Evolutionary conservation across 441 rosid species (phyloP), one percentile per base, ranked within the genome.

Genomic region (Biscutella laevigata): DNA sequence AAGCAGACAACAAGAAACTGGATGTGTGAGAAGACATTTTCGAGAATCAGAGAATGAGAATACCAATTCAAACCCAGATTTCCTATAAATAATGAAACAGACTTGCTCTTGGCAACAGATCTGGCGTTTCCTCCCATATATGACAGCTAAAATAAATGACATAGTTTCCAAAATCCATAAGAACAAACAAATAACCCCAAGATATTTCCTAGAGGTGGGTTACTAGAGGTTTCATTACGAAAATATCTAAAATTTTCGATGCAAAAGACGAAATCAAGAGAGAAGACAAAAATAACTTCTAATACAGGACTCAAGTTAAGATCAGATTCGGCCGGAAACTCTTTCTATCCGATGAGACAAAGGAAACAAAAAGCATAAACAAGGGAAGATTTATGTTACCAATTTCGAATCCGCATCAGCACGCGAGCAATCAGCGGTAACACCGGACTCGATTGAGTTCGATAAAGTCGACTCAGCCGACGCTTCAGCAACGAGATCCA

Each of bases 361-460:
- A 8, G 2, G 27, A 20, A 34, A 9, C 5, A 6, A 19, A 11
- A 41, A 10, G 42, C 3, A 33, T 34, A 37, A 17, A 16, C 22
- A 22, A 5, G 19, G 15, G 30, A 22, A 5, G 44, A 36, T 22
- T 11, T 5, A 0, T 15, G 11, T 37, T 73, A 82, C 90, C 77
- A 27, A 52, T 13, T 59, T 43, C 15, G 72, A 52, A 58, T 53
- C 43, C 1, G 66, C 56, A 33, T 52, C 51, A 46, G 6, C 37
- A 27, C 19, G 62, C 14, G 60, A 70, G 69, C 38, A 52, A 38
- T 70, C 77, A 19, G 64, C 66, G 17, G 75, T 67, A 17, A 73
- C 27, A 50, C 40, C 78, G 15, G 81, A 81, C 34, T 73, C 74
- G 49, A 44, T 64, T 38, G 85, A 79, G 56, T 47, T 67, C 54